A percentile compares a stretch with the other conserved stretches of the same genome.
Conservation (phyloP, 441 rosid species). For the Gossypium schwendimanii region DNA sequence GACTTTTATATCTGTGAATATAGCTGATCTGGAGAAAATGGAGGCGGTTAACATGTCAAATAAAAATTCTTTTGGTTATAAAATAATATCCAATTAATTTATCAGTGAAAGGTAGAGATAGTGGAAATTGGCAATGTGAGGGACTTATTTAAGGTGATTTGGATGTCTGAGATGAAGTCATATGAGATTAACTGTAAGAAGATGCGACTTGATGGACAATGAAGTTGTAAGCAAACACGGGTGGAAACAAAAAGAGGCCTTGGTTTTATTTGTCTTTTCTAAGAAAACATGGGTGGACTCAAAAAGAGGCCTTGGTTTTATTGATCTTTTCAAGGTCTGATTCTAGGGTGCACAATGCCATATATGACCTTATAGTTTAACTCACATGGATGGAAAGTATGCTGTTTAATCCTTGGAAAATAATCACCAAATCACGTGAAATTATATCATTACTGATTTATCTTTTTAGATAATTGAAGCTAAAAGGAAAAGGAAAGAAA, state of each 20-base stretch:
- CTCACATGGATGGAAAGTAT: neutral
- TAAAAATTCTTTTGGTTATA: neutral
- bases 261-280: neutral
- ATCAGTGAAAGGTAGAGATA: neutral
- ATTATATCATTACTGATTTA: neutral
- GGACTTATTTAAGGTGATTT: neutral
- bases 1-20: neutral
- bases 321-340: neutral
- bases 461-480: neutral
- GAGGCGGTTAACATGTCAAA: neutral
- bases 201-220: neutral
- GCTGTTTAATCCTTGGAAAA: neutral
- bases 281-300: neutral
- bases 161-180: neutral
- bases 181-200: neutral
- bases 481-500: neutral
- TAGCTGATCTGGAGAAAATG: neutral
- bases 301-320: neutral
- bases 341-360: neutral
- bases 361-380: conserved; percentile 3
- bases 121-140: neutral
- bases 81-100: neutral
- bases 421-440: neutral
- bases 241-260: neutral
- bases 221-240: neutral